These are phyloP conservation scores for Postia placenta DNA, from an alignment of 768 basidiomycete genomes.

Conservation along the genomic window DNA sequence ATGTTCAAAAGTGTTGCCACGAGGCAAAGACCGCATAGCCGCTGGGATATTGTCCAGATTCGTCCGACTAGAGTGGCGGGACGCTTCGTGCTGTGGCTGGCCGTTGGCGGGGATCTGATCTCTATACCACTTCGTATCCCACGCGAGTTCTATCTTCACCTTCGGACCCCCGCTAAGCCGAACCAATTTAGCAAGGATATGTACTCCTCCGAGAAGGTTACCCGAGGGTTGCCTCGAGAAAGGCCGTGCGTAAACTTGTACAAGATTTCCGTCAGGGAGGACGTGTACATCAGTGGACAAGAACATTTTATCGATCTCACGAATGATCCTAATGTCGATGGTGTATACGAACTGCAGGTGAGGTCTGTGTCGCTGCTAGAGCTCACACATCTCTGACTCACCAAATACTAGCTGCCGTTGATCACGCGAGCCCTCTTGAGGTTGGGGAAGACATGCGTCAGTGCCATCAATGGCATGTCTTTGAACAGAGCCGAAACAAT, in stretches of 20 bases:
- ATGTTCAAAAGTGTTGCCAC: conserved; percentile 67
- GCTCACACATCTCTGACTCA: background rate
- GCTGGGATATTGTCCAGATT: conserved; percentile 94
- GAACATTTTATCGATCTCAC: conserved; percentile 90
- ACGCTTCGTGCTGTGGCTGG: conserved; percentile 85
- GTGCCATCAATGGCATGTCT: conserved; percentile 60
- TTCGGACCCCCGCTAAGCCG: conserved; percentile 64
- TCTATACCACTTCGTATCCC: conserved; percentile 79
- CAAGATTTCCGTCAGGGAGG: conserved; percentile 77
- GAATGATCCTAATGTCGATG: conserved; percentile 92
- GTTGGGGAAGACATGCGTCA: conserved; percentile 77
- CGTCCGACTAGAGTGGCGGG: conserved; percentile 71
- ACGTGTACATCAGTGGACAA: conserved; percentile 75
- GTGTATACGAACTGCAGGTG: conserved; percentile 91
- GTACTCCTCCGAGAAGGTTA: conserved; percentile 70
- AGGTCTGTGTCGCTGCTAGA: conserved; percentile 6
- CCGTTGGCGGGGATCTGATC: conserved; percentile 73
- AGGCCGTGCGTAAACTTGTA: conserved; percentile 75
- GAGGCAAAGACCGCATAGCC: conserved; percentile 47
- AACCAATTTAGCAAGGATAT: conserved; percentile 60
- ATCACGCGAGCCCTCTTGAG: conserved; percentile 74
- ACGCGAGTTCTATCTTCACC: conserved; percentile 89
- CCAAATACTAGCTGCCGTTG: conserved; percentile 61
- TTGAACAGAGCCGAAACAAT: conserved; percentile 76
- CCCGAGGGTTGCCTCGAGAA: conserved; percentile 73